Conservation (phyloP, 2,329 filamentous ascomycete genomes). For the Aspergillus sp. region DNA sequence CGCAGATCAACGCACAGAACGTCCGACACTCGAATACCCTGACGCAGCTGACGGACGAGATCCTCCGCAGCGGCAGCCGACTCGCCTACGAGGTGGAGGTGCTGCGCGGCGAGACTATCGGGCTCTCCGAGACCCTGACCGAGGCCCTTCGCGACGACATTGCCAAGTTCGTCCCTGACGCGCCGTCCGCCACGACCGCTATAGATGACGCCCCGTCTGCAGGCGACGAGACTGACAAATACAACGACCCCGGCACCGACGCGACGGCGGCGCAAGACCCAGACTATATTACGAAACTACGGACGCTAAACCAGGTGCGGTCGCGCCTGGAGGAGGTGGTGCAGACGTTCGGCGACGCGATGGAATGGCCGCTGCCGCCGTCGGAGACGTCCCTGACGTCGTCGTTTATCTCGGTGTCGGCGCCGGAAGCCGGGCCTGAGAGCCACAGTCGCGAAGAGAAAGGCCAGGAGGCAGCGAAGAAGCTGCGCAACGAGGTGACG, state of each 20-base stretch:
- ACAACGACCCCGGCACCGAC: neutral
- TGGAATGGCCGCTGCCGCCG: slow-evolving; percentile 90
- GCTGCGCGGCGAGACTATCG: slow-evolving; percentile 78
- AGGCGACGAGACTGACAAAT: neutral
- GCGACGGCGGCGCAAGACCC: slow-evolving; percentile 47
- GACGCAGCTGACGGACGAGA: slow-evolving; percentile 91
- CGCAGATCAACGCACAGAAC: slow-evolving; percentile 84
- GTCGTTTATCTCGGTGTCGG: slow-evolving; percentile 85
- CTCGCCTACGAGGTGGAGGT: slow-evolving; percentile 94
- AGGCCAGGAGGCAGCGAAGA: slow-evolving; percentile 74
- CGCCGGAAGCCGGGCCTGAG: slow-evolving; percentile 67
- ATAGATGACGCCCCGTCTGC: neutral
- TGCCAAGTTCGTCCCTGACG: slow-evolving; percentile 63
- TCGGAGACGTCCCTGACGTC: slow-evolving; percentile 81
- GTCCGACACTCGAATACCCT: slow-evolving; percentile 76
- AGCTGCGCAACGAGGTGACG: slow-evolving; percentile 64
- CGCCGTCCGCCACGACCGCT: slow-evolving; percentile 17
- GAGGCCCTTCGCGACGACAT: slow-evolving; percentile 72
- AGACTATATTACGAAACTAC: slow-evolving; percentile 71
- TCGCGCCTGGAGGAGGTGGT: slow-evolving; percentile 84
- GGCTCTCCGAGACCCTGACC: slow-evolving; percentile 74
- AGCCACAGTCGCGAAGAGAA: slow-evolving; percentile 76
- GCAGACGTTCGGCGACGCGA: slow-evolving; percentile 87
- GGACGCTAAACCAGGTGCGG: slow-evolving; percentile 78
- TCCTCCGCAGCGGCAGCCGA: slow-evolving; percentile 80